Base-by-base conservation (phyloP, 78 protist species). In the Dictyostelium brefeldianum region DNA sequence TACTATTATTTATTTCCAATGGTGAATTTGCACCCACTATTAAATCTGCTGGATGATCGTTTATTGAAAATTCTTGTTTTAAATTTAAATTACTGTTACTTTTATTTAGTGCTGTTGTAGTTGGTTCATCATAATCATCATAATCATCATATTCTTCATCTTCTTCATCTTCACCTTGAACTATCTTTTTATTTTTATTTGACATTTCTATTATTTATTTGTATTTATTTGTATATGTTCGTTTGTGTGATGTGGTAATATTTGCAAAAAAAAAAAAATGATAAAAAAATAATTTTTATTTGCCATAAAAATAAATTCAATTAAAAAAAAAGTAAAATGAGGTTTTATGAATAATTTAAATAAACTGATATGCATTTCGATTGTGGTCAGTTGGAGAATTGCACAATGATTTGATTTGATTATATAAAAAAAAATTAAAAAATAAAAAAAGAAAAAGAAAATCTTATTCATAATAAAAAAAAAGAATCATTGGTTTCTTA, bases 141-240 rank as follows among this genome's bases (percentile, higher is more conserved):
- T 79, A 14, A 2, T 83, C 54, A 69, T 54, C 81, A 71, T 83
- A 48, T 15, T 84, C 92, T 22, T 84, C 92, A 3, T 84, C 92
- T 27, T 84, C 92, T 46, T 84, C 92, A 3, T 84, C 92, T 27
- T 84, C 92, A 12, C 92, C 92, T 64, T 31, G 41, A 43, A 84
- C 77, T 22, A 84, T 84, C 70, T 84, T 84, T 47, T 78, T 78
- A 78, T 78, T 78, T 56, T 78, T 78, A 22, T 62, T 62, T 22
- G 70, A 62, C 70, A 62, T 62, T 22, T 62, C 22, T 0, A 4
- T 59, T 56, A 7, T n/a, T 57, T 57, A 15, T 14, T 22, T 59
- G 7, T 62, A 18, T 25, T 59, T 22, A n/a, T n/a, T n/a, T n/a
- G n/a, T n/a, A n/a, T n/a, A n/a, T n/a, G 43, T 36, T 1, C 43